These are phyloP conservation scores for Priceomyces melissophilus DNA, from an alignment of 805 yeast genomes.

Conservation along the genomic window DNA sequence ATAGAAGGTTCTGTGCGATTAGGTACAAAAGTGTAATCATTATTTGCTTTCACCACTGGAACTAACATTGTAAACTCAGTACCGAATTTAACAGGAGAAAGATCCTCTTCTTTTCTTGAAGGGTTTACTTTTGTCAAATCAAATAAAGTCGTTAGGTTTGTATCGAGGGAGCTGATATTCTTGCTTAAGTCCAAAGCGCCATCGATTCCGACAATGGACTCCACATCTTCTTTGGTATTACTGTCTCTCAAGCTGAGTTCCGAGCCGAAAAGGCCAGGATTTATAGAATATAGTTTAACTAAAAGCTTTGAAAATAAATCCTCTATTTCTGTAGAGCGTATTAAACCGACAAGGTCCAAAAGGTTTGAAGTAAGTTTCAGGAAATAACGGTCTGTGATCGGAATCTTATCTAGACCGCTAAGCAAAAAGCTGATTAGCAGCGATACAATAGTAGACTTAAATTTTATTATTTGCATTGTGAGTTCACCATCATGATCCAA, in stretches of 20 bases:
- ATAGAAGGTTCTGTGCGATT: not conserved
- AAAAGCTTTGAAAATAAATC: slow-evolving; percentile 22
- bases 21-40: slow-evolving; percentile 1
- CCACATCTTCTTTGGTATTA: slow-evolving; percentile 29
- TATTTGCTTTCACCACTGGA: slow-evolving; percentile 7
- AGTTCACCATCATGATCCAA: slow-evolving; percentile 27
- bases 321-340: slow-evolving; percentile 27
- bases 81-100: slow-evolving; percentile 29
- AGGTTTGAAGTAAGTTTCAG: slow-evolving; percentile 21
- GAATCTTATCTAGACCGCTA: slow-evolving; percentile 25
- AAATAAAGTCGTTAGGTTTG: slow-evolving; percentile 15
- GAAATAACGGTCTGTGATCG: slow-evolving; percentile 32
- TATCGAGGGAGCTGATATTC: slow-evolving; percentile 9
- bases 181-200: slow-evolving; percentile 12
- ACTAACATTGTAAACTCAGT: slow-evolving; percentile 24
- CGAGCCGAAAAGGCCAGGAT: slow-evolving; percentile 22
- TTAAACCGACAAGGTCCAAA: slow-evolving; percentile 29
- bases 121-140: slow-evolving; percentile 33
- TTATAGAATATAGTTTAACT: slow-evolving; percentile 24
- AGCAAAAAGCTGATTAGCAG: slow-evolving; percentile 26
- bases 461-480: slow-evolving; percentile 35
- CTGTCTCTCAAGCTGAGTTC: slow-evolving; percentile 22
- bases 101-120: slow-evolving; percentile 10
- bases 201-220: slow-evolving; percentile 30
- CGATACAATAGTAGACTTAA: slow-evolving; percentile 24